Conservation (phyloP, 2,329 filamentous ascomycete species). For the Pseudogymnoascus sp. region DNA sequence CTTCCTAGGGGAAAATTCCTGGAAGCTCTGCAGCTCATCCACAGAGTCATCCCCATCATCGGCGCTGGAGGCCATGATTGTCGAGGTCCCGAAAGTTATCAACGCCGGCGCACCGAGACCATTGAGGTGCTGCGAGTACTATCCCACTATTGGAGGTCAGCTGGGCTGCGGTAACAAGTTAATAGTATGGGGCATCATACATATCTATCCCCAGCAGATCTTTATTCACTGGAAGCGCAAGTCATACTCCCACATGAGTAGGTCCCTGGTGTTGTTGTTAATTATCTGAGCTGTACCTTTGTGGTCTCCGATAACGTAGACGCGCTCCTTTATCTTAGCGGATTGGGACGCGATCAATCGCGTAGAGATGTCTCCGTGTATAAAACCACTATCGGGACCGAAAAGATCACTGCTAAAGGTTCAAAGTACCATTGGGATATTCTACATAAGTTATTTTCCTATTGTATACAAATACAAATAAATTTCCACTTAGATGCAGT, state of each 20-base stretch:
- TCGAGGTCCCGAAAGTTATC: neutral
- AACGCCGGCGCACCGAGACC: neutral
- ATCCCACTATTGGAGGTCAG: neutral
- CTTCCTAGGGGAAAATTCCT: neutral
- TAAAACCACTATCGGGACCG: neutral
- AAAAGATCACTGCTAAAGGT: neutral
- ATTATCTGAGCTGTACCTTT: neutral
- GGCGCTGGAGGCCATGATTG: neutral
- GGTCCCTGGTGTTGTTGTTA: neutral
- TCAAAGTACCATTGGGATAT: neutral
- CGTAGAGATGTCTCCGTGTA: neutral
- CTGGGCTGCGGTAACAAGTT: neutral
- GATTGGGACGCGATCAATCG: constrained; percentile 9
- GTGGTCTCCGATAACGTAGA: constrained; percentile 10
- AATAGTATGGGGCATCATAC: neutral
- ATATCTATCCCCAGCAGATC: neutral
- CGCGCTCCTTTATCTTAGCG: constrained; percentile 13
- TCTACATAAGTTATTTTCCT: neutral
- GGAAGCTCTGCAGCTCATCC: neutral
- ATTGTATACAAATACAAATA: neutral
- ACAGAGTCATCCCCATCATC: constrained; percentile 8
- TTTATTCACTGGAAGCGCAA: neutral
- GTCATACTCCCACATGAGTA: neutral
- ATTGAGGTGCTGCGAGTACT: neutral
- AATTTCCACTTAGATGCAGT: neutral